phyloP scores from a whole-genome alignment of 345 rosid genomes.

The Moricandia moricandioides region DNA sequence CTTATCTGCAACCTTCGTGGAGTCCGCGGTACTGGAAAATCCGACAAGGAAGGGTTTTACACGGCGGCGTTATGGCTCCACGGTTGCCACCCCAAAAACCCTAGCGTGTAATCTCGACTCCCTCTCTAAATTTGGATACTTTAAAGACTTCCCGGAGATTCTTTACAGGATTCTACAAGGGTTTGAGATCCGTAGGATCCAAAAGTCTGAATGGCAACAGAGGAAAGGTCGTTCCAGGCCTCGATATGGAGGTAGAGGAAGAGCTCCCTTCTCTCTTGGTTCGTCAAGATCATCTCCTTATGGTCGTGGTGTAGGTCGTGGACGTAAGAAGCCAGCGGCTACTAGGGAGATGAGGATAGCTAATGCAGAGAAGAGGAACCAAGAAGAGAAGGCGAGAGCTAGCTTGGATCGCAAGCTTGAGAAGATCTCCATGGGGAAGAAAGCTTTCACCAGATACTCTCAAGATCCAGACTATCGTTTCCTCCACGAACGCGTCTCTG shows the following conservation, averaged over 20 bases:
- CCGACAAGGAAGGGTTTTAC: slow-evolving; percentile 65
- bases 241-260: not conserved
- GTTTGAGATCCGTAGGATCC: slow-evolving; percentile 37
- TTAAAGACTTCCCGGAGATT: slow-evolving; percentile 66
- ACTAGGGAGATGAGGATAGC: slow-evolving; percentile 18
- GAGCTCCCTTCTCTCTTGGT: not conserved
- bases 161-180: slow-evolving; percentile 60
- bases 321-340: not conserved
- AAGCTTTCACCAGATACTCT: slow-evolving; percentile 37
- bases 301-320: not conserved
- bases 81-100: slow-evolving; percentile 53
- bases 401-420: slow-evolving; percentile 41
- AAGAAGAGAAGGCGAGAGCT: slow-evolving; percentile 42
- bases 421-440: slow-evolving; percentile 44
- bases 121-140: slow-evolving; percentile 48
- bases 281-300: not conserved
- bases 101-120: slow-evolving; percentile 49
- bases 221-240: slow-evolving; percentile 20
- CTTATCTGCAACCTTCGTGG: slow-evolving; percentile 68
- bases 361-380: slow-evolving; percentile 25
- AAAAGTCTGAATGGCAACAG: slow-evolving; percentile 41
- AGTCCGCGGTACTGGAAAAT: slow-evolving; percentile 62
- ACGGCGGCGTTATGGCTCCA: slow-evolving; percentile 61
- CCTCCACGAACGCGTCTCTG: slow-evolving; percentile 53
- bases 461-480: slow-evolving; percentile 48